These are phyloP conservation scores for Populus hybrid DNA, from an alignment of 441 rosid genomes.

Conservation along the genomic window DNA sequence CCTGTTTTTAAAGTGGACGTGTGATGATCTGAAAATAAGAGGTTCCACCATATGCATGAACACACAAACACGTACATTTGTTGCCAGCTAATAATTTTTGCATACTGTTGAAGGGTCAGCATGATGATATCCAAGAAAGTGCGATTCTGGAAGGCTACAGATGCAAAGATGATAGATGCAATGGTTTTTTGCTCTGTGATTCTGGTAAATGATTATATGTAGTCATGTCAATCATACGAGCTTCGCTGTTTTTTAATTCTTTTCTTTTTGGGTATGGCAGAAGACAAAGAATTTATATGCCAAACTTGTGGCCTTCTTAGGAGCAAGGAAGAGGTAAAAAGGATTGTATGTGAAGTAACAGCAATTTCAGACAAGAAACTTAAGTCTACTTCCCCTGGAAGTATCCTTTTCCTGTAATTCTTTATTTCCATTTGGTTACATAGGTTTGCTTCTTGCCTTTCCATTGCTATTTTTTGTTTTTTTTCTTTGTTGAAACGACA, in stretches of 20 bases:
- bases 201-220: conserved; percentile 43
- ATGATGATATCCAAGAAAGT: conserved; percentile 75
- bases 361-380: conserved; percentile 39
- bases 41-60: background rate
- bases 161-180: conserved; percentile 61
- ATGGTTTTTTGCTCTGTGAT: conserved; percentile 80
- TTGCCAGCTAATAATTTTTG: conserved; percentile 18
- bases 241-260: background rate
- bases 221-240: conserved; percentile 12
- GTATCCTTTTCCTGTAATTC: conserved; percentile 40
- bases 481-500: background rate
- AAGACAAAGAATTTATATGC: conserved; percentile 71
- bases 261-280: conserved; percentile 42
- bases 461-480: background rate
- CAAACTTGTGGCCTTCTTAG: conserved; percentile 68
- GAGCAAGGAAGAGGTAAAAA: conserved; percentile 64
- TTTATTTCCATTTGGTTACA: background rate
- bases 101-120: conserved; percentile 51
- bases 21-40: background rate
- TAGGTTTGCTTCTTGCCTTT: background rate
- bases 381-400: conserved; percentile 35
- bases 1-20: background rate
- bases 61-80: background rate
- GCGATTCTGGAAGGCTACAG: conserved; percentile 90
- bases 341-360: conserved; percentile 47